A percentile compares a stretch with the other conserved stretches of the same genome.
Evolutionary conservation across 2,329 filamentous ascomycete genomes (phyloP).

Genomic region (Calycina herbarum): DNA sequence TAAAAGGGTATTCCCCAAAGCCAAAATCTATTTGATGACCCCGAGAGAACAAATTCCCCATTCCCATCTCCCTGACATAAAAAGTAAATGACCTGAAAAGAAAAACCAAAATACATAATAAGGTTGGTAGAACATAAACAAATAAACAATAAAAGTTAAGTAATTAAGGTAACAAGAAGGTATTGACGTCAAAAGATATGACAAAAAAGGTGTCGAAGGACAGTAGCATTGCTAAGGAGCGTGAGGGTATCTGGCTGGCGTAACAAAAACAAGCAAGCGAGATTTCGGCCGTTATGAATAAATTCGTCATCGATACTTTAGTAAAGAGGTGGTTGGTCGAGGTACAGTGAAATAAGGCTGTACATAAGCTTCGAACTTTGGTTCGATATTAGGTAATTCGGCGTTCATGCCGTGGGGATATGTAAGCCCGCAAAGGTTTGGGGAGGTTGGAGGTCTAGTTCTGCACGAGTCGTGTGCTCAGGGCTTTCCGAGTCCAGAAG

Average conservation of each 20-base stretch:
- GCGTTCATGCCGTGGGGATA: slow-evolving; percentile 3
- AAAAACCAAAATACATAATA: slow-evolving; percentile 18
- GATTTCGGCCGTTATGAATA: slow-evolving; percentile 10
- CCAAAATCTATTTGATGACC: slow-evolving; percentile 6
- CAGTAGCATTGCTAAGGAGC: slow-evolving; percentile 30
- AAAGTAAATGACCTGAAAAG: slow-evolving; percentile 5
- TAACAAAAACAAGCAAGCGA: slow-evolving; percentile 1
- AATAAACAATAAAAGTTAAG: slow-evolving; percentile 12
- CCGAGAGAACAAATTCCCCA: not conserved
- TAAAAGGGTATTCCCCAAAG: slow-evolving; percentile 8
- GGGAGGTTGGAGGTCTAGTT: not conserved
- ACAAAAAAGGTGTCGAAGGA: not conserved
- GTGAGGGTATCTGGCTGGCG: slow-evolving; percentile 25
- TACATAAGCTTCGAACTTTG: slow-evolving; percentile 6
- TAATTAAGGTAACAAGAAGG: slow-evolving; percentile 4
- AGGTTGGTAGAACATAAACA: slow-evolving; percentile 6
- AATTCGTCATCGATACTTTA: slow-evolving; percentile 9
- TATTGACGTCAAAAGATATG: not conserved
- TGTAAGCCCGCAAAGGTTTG: slow-evolving; percentile 7
- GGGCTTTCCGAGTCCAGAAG: slow-evolving; percentile 32
- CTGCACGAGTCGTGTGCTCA: slow-evolving; percentile 10
- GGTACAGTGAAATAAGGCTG: slow-evolving; percentile 12
- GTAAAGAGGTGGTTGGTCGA: not conserved
- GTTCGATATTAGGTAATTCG: slow-evolving; percentile 8
- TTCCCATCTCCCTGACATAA: slow-evolving; percentile 4